phyloP scores from a whole-genome alignment of 495 filamentous ascomycete species.

The Lasiosphaeris hirsuta region DNA sequence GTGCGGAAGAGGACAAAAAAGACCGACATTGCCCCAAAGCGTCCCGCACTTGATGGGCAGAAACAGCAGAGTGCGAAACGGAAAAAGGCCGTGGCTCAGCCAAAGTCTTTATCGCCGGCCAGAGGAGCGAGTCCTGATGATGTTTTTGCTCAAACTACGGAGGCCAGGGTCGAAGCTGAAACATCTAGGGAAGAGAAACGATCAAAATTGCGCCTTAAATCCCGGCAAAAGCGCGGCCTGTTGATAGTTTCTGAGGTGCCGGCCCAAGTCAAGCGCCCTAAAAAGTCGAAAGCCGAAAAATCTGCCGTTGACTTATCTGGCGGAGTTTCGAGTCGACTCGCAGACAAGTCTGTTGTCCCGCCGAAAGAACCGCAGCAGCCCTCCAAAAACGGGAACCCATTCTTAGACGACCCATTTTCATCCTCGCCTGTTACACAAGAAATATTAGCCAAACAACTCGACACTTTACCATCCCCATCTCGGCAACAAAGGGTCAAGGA shows the following conservation, averaged over 20 bases:
- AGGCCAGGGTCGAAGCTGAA: neutral
- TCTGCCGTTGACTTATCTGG: no score
- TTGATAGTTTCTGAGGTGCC: constrained; percentile 34
- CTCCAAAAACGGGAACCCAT: neutral
- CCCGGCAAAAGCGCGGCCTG: constrained; percentile 41
- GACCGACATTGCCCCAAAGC: neutral
- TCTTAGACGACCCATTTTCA: constrained; percentile 6
- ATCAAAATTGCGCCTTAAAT: constrained; percentile 40
- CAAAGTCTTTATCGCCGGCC: no score
- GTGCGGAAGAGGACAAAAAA: neutral
- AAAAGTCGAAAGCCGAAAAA: constrained; percentile 3
- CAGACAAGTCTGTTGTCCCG: neutral
- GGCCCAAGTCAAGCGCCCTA: constrained; percentile 1
- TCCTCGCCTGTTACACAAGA: neutral
- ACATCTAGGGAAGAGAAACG: constrained; percentile 25
- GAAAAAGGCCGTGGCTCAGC: no score
- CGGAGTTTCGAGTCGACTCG: no score
- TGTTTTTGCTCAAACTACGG: neutral
- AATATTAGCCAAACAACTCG: neutral
- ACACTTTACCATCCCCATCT: neutral
- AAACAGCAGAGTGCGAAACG: no score
- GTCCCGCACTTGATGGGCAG: neutral
- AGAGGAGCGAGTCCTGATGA: neutral
- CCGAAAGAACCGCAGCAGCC: no score
- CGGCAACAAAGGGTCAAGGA: neutral